Evolutionary conservation across 371 early-diverging fungal genomes (phyloP), one percentile per base, ranked within the genome.

Genomic region (Batrachochytrium dendrobatidis): DNA sequence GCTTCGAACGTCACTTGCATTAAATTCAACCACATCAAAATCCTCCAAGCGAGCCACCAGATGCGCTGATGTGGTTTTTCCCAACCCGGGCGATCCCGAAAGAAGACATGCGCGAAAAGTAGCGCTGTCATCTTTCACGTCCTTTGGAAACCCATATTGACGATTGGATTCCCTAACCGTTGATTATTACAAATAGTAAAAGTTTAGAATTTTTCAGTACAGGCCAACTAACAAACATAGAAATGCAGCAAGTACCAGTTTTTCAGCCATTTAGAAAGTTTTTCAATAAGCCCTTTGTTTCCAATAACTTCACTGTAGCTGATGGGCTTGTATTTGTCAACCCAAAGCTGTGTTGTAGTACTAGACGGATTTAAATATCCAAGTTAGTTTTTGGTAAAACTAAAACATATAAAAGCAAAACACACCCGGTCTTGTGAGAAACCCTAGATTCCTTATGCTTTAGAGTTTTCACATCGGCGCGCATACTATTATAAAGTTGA

Each of bases 11-110:
- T 99, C 99, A 74, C 97, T 95, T 43, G 99, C 99, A 70, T 99
- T 99, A 60, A 98, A 95, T 74, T 99, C 99, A 1, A 98, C 66
- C 6, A 88, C 72, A n/a, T 90, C 86, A 56, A 86, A 91, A 0
- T 93, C 95, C 30, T 87, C 81, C 12, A 79, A 66, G 26, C 83
- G 72, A 17, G 93, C 91, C 4, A 91, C 88, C 20, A 99, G 69
- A 68, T 92, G 90, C 1, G 96, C 99, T 0, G 95, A 78, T 0
- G 99, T 95, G 2, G 99, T 99, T 73, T 99, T 99, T 34, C 99
- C 99, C 30, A 99, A 88, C 1, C 99, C 99, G 8, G 99, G 99
- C 12, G 95, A 88, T 0, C 99, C 99, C 44, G 94, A 92, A 0
- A 99, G 73, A 7, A 99, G 67, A 2, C 90, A 80, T 0, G 99